Evolutionary conservation across 106 monocot species (phyloP), one percentile per base, ranked within the genome.

Genomic region (Gastrodia elata): DNA sequence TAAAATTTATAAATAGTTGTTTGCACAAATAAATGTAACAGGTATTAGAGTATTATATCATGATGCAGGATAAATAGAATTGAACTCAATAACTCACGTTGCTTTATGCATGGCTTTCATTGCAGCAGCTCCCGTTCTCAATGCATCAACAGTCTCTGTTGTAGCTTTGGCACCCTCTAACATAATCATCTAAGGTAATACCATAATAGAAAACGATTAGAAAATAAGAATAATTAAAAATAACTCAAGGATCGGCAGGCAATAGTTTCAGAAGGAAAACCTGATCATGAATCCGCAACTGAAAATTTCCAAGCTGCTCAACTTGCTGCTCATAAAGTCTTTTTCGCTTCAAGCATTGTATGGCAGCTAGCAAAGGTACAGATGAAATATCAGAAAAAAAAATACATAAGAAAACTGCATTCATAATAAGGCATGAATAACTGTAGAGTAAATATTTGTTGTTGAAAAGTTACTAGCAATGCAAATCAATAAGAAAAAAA

Each of bases 271-370:
- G 8, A 64, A 9, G 30, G 15, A 24, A n/a, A 68, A 94, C 91
- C 91, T 92, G 96, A 85, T 96, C 96, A 80, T 92, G 96, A 73
- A 92, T 92, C 25, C 92, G 74, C 34, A 92, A 78, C 40, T 96
- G 96, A 80, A 96, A 96, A 73, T 96, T 92, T 25, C 96, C 96
- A 34, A 96, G 96, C 76, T 96, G 92, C 74, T 96, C 92, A 65
- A 96, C 86, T 88, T 96, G 89, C 70, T 90, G 92, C 55, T 96
- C 92, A 56, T 89, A 92, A 30, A 96, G 84, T 59, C 86, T 87
- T 78, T 96, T 96, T 77, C 92, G 85, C 84, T 96, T 96, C 74
- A 96, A 82, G 55, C 92, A 96, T 86, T 92, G 95, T 80, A 96
- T 96, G 20, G 95, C 95, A 89, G 95, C 95, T 96, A 76, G 56